phyloP scores from a whole-genome alignment of 345 rosid genomes.

The Brassica incana region DNA sequence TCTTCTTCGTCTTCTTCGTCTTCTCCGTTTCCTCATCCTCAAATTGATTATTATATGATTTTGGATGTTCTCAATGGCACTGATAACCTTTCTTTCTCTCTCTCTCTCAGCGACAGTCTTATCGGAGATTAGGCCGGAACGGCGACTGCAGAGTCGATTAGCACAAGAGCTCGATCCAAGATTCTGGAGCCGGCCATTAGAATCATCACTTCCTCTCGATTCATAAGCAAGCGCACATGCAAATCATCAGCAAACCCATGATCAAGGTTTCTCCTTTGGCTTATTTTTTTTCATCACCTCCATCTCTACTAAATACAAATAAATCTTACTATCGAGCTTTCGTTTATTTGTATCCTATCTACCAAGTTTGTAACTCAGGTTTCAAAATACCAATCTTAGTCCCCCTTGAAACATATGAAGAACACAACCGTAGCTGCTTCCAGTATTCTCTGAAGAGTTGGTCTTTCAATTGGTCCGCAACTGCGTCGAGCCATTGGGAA shows the following conservation, averaged over 20 bases:
- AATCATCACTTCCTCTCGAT: not conserved
- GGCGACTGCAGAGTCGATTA: not conserved
- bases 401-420: not conserved
- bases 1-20: too few species aligned
- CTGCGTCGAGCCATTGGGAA: slow-evolving; percentile 96
- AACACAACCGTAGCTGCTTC: not conserved
- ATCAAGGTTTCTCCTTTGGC: not conserved
- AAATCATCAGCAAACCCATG: not conserved
- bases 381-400: too few species aligned
- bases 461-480: slow-evolving; percentile 60
- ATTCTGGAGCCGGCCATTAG: not conserved
- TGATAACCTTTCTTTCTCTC: too few species aligned
- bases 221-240: not conserved
- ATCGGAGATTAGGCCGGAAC: too few species aligned
- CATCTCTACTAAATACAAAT: not conserved
- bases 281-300: not conserved
- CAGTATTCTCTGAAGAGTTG: not conserved
- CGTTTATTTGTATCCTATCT: too few species aligned
- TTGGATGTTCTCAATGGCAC: too few species aligned
- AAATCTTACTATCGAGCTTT: too few species aligned
- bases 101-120: too few species aligned
- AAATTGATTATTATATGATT: too few species aligned
- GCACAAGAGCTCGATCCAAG: not conserved
- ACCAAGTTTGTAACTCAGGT: too few species aligned
- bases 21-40: too few species aligned